Base-by-base conservation (phyloP, 106 monocot genomes). In the Iris macrosiphon region DNA sequence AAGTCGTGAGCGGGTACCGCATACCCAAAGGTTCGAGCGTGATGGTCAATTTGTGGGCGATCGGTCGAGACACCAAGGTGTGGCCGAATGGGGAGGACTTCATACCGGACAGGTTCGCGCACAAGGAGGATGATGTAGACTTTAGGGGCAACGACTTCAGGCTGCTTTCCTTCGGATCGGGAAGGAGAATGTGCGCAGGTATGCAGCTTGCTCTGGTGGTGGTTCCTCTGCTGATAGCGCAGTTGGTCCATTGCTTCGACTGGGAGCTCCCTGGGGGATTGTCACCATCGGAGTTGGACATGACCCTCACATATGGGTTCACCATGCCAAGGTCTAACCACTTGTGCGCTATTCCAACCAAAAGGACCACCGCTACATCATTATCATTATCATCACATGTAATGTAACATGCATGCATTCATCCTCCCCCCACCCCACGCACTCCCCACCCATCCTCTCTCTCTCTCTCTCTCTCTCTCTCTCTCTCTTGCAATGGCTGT, bases 81-180 rank as follows among this genome's bases (percentile, higher is more conserved):
- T 72, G 72, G 72, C 19, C 56, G 6, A 31, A 64, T 32, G 44
- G 4, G 3, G 34, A 63, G 15, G 56, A 56, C 12, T 72, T 72
- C 64, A 46, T 15, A 16, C 72, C 72, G 0, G 49, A 40, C n/a
- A 35, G 72, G 25, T 72, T 72, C 31, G 64, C 51, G 15, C 60
- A 61, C 3, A 9, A 7, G 5, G 39, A 57, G 20, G 39, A 26
- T n/a, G 24, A 55, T 1, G 40, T 62, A 7, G 72, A 63, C 31
- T 37, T 64, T 4, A 63, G 37, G 32, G 72, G 64, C 24, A 61
- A 52, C 12, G 64, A 64, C 38, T 64, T 72, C 4, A 40, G 38
- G 57, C 21, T 72, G 7, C 63, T 72, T 2, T 56, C 72, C 2
- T 72, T 72, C 31, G 72, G 72, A 13, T 55, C 64, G 31, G 63